Evolutionary conservation across 2,329 filamentous ascomycete species (phyloP), one percentile per base, ranked within the genome.

Genomic region (Ceratocystis variospora): DNA sequence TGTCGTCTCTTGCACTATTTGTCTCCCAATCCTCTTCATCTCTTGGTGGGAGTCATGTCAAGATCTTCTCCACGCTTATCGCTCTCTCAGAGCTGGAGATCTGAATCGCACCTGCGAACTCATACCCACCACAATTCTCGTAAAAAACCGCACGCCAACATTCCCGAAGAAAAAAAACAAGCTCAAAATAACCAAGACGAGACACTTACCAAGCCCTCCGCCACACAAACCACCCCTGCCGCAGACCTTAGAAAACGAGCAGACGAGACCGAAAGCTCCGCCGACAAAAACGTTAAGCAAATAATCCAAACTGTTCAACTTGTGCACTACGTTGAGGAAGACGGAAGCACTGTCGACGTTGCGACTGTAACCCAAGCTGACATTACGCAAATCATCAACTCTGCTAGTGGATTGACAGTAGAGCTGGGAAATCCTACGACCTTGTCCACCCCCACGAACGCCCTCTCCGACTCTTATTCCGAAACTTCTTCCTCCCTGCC

Each of bases 251-350:
- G 41, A 41, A 68, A 61, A 50, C 67, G 61, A 17, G 37, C 10
- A 41, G 53, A 31, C 17, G 28, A 33, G 19, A 48, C 8, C 33
- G 59, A 64, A 31, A 50, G 44, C 25, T 63, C 44, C 8, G 48
- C 48, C 22, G 19, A 61, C 17, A 1, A 59, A 15, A 25, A 76
- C 70, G 73, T 81, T 70, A 79, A 76, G 15, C 73, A 75, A 68
- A 75, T 84, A 71, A 75, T 83, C 64, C 77, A 82, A 72, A 84
- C 82, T 70, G 74, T 84, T 69, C 82, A 81, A 31, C 75, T 84
- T 72, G 73, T 84, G 66, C 78, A 83, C 70, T 71, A 80, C 68
- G 77, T 83, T 69, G 80, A 83, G 73, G 73, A 74, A 59, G 71
- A 73, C 57, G 81, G 81, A 68, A 76, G 75, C 33, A 75, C 78